Conservation (phyloP, 116 monocot species). For the Iris pallida region DNA sequence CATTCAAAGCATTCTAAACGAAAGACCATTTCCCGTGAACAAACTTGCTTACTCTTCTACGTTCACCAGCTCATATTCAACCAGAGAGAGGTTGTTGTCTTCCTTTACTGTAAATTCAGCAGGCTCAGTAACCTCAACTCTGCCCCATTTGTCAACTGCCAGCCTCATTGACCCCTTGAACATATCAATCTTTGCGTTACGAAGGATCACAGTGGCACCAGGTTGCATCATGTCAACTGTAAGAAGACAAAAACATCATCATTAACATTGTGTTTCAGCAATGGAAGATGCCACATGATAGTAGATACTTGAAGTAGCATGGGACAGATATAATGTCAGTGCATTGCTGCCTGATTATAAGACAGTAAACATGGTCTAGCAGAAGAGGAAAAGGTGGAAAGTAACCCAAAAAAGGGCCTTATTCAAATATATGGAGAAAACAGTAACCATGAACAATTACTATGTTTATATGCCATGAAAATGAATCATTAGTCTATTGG, state of each 20-base stretch:
- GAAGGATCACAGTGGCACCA: conserved; percentile 49
- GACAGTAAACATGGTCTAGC: no score
- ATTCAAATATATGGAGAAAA: no score
- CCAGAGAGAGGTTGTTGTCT: conserved; percentile 60
- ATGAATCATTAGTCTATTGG: no score
- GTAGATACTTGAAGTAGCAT: no score
- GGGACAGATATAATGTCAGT: no score
- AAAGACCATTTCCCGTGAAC: neutral
- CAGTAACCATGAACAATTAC: no score
- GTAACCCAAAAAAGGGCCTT: no score
- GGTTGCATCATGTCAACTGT: conserved; percentile 58
- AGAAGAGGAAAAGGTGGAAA: no score
- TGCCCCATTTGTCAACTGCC: conserved; percentile 69
- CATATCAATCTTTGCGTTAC: conserved; percentile 83
- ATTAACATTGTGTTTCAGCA: neutral
- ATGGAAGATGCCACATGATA: no score
- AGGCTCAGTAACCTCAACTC: conserved; percentile 52
- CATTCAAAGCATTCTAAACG: conserved; percentile 1
- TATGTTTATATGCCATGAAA: no score
- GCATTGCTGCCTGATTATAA: no score
- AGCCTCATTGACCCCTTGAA: conserved; percentile 75
- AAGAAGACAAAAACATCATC: neutral
- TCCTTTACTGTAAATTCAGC: conserved; percentile 53
- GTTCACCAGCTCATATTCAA: conserved; percentile 73
- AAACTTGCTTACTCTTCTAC: conserved; percentile 6